phyloP scores from a whole-genome alignment of 2,329 filamentous ascomycete species.

The Ophiosphaerella herpotricha region DNA sequence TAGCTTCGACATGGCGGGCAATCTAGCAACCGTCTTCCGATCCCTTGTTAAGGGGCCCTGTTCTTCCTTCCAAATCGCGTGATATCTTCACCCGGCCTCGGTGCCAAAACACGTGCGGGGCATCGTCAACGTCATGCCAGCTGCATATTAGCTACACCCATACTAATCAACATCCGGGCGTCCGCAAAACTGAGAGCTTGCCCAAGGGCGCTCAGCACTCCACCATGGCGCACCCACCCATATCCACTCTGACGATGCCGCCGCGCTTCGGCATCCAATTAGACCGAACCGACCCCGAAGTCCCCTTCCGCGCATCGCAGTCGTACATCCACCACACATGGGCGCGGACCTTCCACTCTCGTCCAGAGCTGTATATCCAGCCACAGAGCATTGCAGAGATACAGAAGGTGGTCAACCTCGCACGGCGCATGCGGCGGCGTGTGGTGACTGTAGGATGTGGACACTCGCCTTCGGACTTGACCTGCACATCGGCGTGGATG shows the following conservation, averaged over 20 bases:
- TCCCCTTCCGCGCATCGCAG: conserved; percentile 77
- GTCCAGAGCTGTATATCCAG: conserved; percentile 88
- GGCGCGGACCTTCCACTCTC: conserved; percentile 89
- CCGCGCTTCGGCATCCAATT: conserved; percentile 59
- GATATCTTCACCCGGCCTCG: neutral
- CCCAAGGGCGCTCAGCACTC: conserved; percentile 1
- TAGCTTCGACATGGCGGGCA: neutral
- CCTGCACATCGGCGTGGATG: conserved; percentile 92
- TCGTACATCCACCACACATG: conserved; percentile 86
- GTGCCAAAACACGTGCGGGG: neutral
- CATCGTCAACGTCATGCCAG: conserved; percentile 14
- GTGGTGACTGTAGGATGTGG: conserved; percentile 86
- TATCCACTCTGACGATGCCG: conserved; percentile 38
- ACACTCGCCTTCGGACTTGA: conserved; percentile 90
- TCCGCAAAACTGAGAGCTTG: neutral
- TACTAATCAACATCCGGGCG: too few species aligned
- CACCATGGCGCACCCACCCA: conserved; percentile 30
- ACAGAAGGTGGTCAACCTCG: conserved; percentile 79
- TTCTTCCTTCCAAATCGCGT: neutral
- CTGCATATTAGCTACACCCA: neutral
- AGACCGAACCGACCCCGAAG: conserved; percentile 60
- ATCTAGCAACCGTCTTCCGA: neutral
- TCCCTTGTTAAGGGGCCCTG: neutral
- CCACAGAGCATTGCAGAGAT: conserved; percentile 80
- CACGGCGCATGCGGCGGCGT: conserved; percentile 77